Evolutionary conservation across 169 alveolate species (phyloP), one percentile per base, ranked within the genome.

Genomic region (Eimeria sp.): DNA sequence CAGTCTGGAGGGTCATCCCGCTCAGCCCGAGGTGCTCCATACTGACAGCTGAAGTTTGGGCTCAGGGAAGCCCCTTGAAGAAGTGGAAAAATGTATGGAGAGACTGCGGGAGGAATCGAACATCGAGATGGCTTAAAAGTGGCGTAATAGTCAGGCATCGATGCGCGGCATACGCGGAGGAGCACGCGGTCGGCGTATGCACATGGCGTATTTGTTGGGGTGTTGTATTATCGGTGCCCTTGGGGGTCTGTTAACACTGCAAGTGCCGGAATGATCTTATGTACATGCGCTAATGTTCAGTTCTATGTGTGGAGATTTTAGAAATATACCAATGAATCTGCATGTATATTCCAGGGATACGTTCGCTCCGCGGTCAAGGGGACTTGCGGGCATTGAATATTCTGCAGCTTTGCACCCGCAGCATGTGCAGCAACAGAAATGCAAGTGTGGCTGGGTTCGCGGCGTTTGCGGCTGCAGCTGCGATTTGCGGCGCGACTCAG

Each of bases 21-120:
- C 51, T 61, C 94, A n/a, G 94, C 94, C 34, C 57, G 94, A 40
- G 94, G 94, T 30, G 94, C 94, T 43, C 94, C 94, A 18, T 87
- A 87, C 67, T 87, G 94, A 86, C 57, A 1, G 70, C 40, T 78
- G 67, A n/a, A 47, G 70, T 78, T 22, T 11, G 65, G 88, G 65
- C 25, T 47, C 67, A 49, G 88, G 88, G 67, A 25, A 4, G 16
- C 61, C 20, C 43, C 3, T 25, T 30, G 61, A 78, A 27, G 20
- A n/a, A 78, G n/a, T n/a, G 88, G 11, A 25, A 78, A 78, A 78
- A 4, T 78, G 88, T n/a, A 49, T 51, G 88, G 30, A 78, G 65
- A 78, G 88, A 47, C 88, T 78, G 88, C 88, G 5, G 88, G 88
- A 45, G 58, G 88, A 40, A n/a, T 27, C 67, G 67, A n/a, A 49